Evolutionary conservation across 129 eudicot genomes (phyloP).

Genomic region (Arctium lappa): DNA sequence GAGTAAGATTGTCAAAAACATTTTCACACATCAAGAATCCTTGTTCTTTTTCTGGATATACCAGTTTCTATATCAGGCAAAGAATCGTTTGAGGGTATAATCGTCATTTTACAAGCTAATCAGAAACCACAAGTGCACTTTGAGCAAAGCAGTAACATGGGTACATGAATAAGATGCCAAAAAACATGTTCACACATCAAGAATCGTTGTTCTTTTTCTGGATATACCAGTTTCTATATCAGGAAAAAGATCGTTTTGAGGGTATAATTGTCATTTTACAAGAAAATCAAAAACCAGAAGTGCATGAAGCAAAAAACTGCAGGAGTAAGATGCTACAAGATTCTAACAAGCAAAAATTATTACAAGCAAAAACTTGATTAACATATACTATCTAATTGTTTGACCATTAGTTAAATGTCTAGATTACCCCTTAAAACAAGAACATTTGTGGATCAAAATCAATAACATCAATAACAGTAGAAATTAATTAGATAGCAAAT

Average conservation of each 20-base stretch:
- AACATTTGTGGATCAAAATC: not conserved
- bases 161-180: not conserved
- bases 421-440: not conserved
- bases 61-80: not conserved
- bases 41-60: slow-evolving; percentile 1
- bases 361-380: too few species aligned
- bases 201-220: not conserved
- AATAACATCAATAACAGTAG: not conserved
- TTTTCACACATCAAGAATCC: not conserved
- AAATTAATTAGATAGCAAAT: not conserved
- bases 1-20: not conserved
- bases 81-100: not conserved
- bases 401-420: not conserved
- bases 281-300: not conserved
- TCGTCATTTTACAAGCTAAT: slow-evolving; percentile 14
- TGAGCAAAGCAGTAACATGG: too few species aligned
- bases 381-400: too few species aligned
- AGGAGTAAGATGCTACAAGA: not conserved
- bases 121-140: not conserved
- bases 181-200: not conserved
- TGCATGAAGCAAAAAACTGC: not conserved
- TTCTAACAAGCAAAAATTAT: not conserved
- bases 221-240: slow-evolving; percentile 1
- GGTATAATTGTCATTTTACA: slow-evolving; percentile 15
- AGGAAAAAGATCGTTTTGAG: not conserved